Conservation (phyloP, 108 stramenopile species). For the Stephanodiscus minutulus region DNA sequence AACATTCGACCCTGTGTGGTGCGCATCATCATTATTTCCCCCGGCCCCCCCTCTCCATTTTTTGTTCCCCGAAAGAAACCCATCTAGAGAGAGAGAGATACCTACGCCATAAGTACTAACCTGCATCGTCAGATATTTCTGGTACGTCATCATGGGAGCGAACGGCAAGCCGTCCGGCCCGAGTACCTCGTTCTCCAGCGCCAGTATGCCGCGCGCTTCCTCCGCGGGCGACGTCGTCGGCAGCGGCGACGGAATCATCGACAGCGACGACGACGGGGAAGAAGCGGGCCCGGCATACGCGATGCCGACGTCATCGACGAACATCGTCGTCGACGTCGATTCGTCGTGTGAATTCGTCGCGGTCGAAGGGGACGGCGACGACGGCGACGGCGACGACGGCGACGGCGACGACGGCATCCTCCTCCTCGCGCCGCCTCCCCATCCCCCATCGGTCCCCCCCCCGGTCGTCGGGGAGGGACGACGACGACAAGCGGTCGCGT, state of each 20-base stretch:
- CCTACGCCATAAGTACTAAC: constrained; percentile 32
- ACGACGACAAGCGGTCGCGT: too few species aligned
- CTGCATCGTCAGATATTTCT: constrained; percentile 76
- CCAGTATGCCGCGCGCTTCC: constrained; percentile 13
- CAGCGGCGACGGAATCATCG: background rate
- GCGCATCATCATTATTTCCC: too few species aligned
- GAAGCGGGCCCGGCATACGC: background rate
- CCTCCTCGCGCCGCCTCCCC: too few species aligned
- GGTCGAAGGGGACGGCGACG: background rate
- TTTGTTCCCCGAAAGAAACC: background rate
- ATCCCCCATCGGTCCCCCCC: too few species aligned
- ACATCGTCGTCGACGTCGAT: background rate
- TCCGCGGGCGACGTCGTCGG: background rate
- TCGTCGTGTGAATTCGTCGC: background rate
- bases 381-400: background rate
- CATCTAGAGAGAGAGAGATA: background rate
- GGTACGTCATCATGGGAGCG: constrained; percentile 56
- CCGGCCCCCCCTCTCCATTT: background rate
- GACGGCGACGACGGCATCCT: too few species aligned
- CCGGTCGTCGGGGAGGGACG: too few species aligned
- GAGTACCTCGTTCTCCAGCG: constrained; percentile 4
- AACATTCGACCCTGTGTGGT: too few species aligned
- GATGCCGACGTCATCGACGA: background rate
- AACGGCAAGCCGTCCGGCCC: constrained; percentile 27
- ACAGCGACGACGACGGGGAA: background rate